Evolutionary conservation across 2,329 filamentous ascomycete species (phyloP), one percentile per base, ranked within the genome.

Genomic region (Alternaria sp.): DNA sequence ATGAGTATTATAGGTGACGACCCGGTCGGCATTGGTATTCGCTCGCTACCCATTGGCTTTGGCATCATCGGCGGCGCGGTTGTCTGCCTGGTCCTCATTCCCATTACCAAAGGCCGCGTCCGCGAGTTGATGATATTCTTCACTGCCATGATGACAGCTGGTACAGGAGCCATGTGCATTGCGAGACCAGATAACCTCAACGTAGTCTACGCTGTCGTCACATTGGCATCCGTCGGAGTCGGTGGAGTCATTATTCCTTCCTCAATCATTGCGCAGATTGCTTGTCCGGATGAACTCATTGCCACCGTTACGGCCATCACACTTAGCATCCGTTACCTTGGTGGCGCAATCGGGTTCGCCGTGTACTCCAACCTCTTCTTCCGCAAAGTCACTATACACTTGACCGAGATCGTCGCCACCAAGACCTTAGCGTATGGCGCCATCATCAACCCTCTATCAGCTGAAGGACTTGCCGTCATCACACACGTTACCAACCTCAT

Each of bases 261-360:
- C 1, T 88, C 86, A 1, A 89, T 91, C 65, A 89, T 91, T 58
- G 87, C 87, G 7, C 88, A 87, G 9, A 90, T 91, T 67, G 87
- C 91, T 65, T 90, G 88, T 62, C 88, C 89, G 0, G 87, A 89
- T 70, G 88, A 91, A 55, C 81, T 91, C 6, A 91, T 92, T 63
- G 89, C 88, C 7, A 91, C 89, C 2, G 83, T 91, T 46, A 86
- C 88, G 1, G 88, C 89, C 6, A 80, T 92, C 22, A 91, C 89
- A 0, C 84, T 91, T 38, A 85, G 88, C n/a, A 86, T 91, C 65
- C 88, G 89, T 38, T 87, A 90, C 55, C 83, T 91, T 36, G 89
- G 89, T 47, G 89, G 89, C 30, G 84, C 85, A 12, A 85, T 91
- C 60, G 89, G 87, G 34, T 90, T 88, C 72, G 83, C 84, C n/a